Evolutionary conservation across 1,284 basidiomycete species (phyloP), one percentile per base, ranked within the genome.

Genomic region (Abortiporus biennis): DNA sequence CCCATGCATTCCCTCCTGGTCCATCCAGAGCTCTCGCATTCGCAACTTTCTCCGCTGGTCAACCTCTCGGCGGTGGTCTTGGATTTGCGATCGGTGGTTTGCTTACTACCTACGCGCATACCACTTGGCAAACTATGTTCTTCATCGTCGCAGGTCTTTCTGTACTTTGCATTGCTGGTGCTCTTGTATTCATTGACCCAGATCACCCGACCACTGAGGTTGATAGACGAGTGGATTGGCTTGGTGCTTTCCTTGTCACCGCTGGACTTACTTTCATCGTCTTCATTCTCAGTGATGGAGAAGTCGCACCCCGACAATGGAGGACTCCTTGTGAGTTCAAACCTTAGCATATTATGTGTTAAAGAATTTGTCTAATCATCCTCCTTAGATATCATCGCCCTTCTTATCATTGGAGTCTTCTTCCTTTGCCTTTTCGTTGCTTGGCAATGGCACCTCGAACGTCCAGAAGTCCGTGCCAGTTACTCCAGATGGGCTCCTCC

Each of bases 161-260:
- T 33, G 61, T 61, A 2, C 44, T 65, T 4, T 65, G 69, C 20
- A 63, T 63, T 15, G 27, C 70, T 1, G 55, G 62, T 0, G 78
- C 68, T 0, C 49, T 64, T 15, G 50, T 76, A 29, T 55, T 68
- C 31, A 67, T 84, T 27, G 74, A 74, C 16, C 38, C 46, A 13
- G 62, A 81, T 49, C 16, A 55, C 3, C 65, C 66, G 1, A 72
- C 71, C 0, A 50, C 56, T 3, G 74, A 76, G 44, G 41, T 33
- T 0, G 82, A 88, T 50, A 64, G 64, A 19, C 70, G 85, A 0
- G 69, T 95, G 0, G 92, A 96, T 56, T 93, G 88, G 86, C 54
- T 89, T 16, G 92, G 92, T 3, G 85, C 85, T 0, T 64, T 77
- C 15, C 62, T 93, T 23, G 71, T 90, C 35, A 92, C 88, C 0